phyloP scores from a whole-genome alignment of 805 yeast genomes.

The Candida vartiovaarae region DNA sequence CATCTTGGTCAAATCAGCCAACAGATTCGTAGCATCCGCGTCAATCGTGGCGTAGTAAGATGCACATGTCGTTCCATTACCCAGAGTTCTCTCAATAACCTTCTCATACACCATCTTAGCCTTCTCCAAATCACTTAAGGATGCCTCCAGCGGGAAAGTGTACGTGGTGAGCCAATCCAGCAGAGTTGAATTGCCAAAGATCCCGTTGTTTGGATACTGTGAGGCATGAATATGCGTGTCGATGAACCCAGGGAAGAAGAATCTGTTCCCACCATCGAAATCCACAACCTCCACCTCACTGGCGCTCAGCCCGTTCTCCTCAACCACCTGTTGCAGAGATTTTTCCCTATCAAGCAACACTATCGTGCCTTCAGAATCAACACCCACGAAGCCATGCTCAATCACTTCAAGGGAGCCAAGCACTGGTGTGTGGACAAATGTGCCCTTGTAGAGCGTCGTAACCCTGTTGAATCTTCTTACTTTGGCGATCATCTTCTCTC shows the following conservation, averaged over 20 bases:
- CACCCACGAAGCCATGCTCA: constrained; percentile 55
- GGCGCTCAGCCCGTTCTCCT: constrained; percentile 10
- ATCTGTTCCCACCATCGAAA: constrained; percentile 33
- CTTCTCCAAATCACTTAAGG: constrained; percentile 43
- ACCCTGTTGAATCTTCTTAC: background rate
- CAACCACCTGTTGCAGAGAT: constrained; percentile 4
- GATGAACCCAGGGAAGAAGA: constrained; percentile 76
- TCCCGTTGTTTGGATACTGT: constrained; percentile 74
- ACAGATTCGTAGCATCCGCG: constrained; percentile 60
- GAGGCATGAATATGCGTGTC: constrained; percentile 86
- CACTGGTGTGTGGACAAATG: constrained; percentile 65
- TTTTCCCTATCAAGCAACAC: constrained; percentile 20
- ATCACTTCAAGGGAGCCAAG: constrained; percentile 51
- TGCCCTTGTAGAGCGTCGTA: constrained; percentile 51
- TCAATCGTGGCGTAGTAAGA: constrained; percentile 90
- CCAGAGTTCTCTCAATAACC: constrained; percentile 63
- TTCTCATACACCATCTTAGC: constrained; percentile 60
- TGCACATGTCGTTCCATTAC: constrained; percentile 86
- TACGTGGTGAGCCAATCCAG: constrained; percentile 84
- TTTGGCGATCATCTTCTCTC: background rate
- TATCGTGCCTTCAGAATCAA: constrained; percentile 33
- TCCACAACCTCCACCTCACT: constrained; percentile 29
- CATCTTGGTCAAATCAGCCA: constrained; percentile 63
- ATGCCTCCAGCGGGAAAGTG: constrained; percentile 84
- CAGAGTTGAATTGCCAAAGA: constrained; percentile 78